Percentiles rank a stretch among this genome's conserved stretches.
Evolutionary conservation across 2,329 filamentous ascomycete species (phyloP).

Genomic region (Sporothrix euskadiensis): DNA sequence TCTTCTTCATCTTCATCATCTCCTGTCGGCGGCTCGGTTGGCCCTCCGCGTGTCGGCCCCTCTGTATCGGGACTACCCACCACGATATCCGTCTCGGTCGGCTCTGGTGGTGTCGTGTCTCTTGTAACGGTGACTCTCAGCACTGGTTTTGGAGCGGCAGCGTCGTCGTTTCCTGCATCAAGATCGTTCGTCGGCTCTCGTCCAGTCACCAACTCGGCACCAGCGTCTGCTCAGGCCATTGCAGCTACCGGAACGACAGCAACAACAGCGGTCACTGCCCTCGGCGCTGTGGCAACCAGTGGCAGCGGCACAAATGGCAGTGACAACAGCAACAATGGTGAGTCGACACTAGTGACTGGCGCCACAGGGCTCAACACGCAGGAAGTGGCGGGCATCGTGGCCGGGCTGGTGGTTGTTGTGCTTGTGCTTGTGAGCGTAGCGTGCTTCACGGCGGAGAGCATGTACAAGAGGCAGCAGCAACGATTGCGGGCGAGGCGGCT

Average conservation of each 20-base stretch:
- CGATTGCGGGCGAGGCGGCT: neutral
- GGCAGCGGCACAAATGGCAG: neutral
- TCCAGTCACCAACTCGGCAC: neutral
- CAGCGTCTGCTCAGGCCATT: neutral
- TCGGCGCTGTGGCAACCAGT: neutral
- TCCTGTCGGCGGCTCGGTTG: neutral
- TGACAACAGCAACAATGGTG: conserved; percentile 5
- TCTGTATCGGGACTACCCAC: neutral
- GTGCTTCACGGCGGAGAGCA: conserved; percentile 26
- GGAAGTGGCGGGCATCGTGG: conserved; percentile 27
- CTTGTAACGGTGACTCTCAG: neutral
- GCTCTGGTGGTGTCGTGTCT: neutral
- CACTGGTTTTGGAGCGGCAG: neutral
- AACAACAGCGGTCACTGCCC: neutral
- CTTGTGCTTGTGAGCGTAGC: conserved; percentile 23
- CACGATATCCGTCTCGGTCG: neutral
- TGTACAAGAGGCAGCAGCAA: conserved; percentile 32
- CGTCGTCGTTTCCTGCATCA: neutral
- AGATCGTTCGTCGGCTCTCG: neutral
- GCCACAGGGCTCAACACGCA: conserved; percentile 23
- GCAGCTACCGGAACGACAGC: neutral
- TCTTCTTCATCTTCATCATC: neutral
- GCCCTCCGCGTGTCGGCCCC: neutral
- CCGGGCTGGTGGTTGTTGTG: conserved; percentile 23
- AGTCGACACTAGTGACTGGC: neutral